Base-by-base conservation (phyloP, 176 grass and related monocot species). In the Tillandsia fasciculata region DNA sequence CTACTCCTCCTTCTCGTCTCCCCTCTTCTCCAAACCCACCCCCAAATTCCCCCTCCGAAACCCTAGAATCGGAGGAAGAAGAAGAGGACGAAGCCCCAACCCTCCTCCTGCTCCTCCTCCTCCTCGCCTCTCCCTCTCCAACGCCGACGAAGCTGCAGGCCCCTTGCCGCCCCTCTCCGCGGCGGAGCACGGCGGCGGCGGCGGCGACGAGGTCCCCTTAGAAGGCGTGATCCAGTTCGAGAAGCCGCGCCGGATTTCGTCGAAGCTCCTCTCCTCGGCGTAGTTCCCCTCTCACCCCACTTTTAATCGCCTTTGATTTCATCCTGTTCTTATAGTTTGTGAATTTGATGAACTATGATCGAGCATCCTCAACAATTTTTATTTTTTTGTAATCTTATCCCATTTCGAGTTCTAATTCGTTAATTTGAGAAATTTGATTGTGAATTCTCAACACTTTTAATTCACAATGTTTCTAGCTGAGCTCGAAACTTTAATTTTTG, bases 161-260 rank as follows among this genome's bases (percentile, higher is more conserved):
- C 69, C 77, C 48, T 51, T 33, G 18, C 1, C 23, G 70, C 66
- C 65, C 12, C 68, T 8, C 61, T 71, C 53, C n/a, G 72, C 50
- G 12, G 67, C 28, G 77, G 83, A 75, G 0, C 5, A 42, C 33
- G 33, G 33, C 33, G 64, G 84, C 50, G 68, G 80, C 53, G 74
- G 70, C 9, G 83, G 88, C 65, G 83, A 86, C 11, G 85, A 77
- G 33, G 91, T 91, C 52, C 87, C 87, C 48, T 72, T 96, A 2
- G 91, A 91, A 72, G 91, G 88, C 70, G 91, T 96, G 68, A 96
- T 88, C 73, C 82, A 83, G 85, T 65, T 91, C 48, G 88, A 91
- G 56, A 88, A 76, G 78, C 78, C 85, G 10, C 81, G 71, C 15
- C 74, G 12, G 2, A 53, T 28, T 42, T 53, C 51, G 66, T 69